Evolutionary conservation across 352 stramenopile genomes (phyloP), one percentile per base, ranked within the genome.

Genomic region (Globisporangium parvum): DNA sequence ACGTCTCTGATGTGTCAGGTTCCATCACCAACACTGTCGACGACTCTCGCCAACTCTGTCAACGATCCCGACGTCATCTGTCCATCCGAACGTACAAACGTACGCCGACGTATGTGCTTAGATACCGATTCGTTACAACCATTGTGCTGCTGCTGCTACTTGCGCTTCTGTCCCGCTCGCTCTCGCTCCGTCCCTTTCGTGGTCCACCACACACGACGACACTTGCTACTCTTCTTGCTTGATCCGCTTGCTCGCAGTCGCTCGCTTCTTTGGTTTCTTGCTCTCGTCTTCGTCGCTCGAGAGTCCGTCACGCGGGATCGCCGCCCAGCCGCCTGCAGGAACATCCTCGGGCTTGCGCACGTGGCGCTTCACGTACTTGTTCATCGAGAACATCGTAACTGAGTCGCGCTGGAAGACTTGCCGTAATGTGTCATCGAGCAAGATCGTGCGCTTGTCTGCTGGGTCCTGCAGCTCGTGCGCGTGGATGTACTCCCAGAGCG

Each of bases 401-500:
- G 77, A 80, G 58, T 93, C 77, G 51, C 85, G 78, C 67, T 91
- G 71, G 67, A 94, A 94, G 41, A 90, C 79, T 52, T 73, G 65
- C 48, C 71, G 78, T 73, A 98, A 80, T 57, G 65, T 87, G 49
- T 91, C 77, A 65, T 98, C 93, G 50, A 96, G 66, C 18, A 97
- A 59, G 60, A 99, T 98, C 56, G 88, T 84, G 18, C 90, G 85
- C 69, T 97, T 97, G 63, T 99, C 87, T 15, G 81, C 64, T 24
- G 96, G 95, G 75, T 98, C 93, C 71, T 99, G 96, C 46, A 99
- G 71, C 23, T 97, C 69, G 58, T 99, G 80, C 45, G 95, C 87
- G 51, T 92, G 87, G 55, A 99, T 98, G 66, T 99, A 98, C 53
- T 95, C 85, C 96, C 96, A 99, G 18, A 99, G 63, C 35, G 77